Base-by-base conservation (phyloP, 306 rosid genomes). In the Rosa chinensis region DNA sequence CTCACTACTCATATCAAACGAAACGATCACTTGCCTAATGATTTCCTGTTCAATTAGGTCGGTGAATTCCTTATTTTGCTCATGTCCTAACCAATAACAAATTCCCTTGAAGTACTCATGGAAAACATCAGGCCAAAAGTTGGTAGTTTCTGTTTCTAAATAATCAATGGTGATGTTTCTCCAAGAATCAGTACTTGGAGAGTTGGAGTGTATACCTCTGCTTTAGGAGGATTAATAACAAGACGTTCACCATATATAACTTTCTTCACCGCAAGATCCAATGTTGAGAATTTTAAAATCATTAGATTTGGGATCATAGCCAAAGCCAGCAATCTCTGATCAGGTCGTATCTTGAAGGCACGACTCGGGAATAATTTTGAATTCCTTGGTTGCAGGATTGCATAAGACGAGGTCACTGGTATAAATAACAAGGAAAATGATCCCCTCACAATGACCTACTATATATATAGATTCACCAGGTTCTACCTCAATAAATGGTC, bases 131-230 rank as follows among this genome's bases (percentile, higher is more conserved):
- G 28, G 28, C 52, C 74, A 42, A 23, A 56, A 20, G 11, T 42
- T 4, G 35, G 42, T 28, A 9, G 6, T 44, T 39, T 63, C 72
- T 58, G 53, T 44, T 37, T 72, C 50, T 16, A 79, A 42, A 25
- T 40, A 11, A 13, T 44, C n/a, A 21, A 16, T 45, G 44, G 44
- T 55, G 43, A 80, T 73, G 59, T 37, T 73, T 44, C 66, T 66
- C 83, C 83, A 73, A n/a, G 69, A 63, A 73, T 80, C 64, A n/a
- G 35, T 63, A 3, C 74, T 14, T 16, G 64, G 23, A 5, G 68
- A 47, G 72, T 14, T 16, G 64, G 23, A 5, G 68, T 61, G 72
- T 73, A 73, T 3, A 79, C 12, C 39, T 72, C 73, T 10, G 72
- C 72, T 44, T 43, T 58, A 13, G 67, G 63, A 56, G 49, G 49